phyloP scores from a whole-genome alignment of 495 filamentous ascomycete species.

The Lepidopterella palustris region DNA sequence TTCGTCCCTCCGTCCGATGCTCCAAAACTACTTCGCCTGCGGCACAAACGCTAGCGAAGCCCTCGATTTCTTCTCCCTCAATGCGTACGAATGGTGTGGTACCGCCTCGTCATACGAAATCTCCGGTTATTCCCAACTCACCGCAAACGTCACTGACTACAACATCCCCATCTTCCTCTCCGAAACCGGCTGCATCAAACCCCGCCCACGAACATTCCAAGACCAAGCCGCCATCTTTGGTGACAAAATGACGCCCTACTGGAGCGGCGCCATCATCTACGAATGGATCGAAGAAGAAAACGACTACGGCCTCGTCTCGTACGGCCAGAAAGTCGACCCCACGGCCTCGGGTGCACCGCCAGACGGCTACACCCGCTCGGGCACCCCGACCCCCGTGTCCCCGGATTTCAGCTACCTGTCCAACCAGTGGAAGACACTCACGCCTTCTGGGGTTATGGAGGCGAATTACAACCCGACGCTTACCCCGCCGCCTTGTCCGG shows the following conservation, averaged over 20 bases:
- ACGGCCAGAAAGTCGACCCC: constrained; percentile 51
- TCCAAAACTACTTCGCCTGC: constrained; percentile 85
- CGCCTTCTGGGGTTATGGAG: constrained; percentile 58
- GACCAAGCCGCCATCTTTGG: constrained; percentile 77
- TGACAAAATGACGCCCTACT: constrained; percentile 60
- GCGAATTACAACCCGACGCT: constrained; percentile 57
- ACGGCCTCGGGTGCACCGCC: constrained; percentile 46
- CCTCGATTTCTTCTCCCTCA: constrained; percentile 78
- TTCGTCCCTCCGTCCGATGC: constrained; percentile 68
- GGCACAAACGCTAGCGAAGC: constrained; percentile 58
- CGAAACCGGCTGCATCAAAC: constrained; percentile 48
- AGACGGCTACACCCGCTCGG: constrained; percentile 62
- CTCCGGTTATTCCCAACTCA: constrained; percentile 66
- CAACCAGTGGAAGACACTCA: constrained; percentile 66
- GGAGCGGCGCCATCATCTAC: constrained; percentile 81
- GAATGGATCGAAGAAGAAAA: constrained; percentile 88
- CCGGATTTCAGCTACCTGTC: constrained; percentile 77
- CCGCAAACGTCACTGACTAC: constrained; percentile 51
- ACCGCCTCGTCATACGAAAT: constrained; percentile 47
- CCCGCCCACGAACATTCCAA: constrained; percentile 60
- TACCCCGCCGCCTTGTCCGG: constrained; percentile 63
- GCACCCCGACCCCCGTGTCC: constrained; percentile 64
- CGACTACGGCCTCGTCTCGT: constrained; percentile 76
- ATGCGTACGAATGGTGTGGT: constrained; percentile 86
- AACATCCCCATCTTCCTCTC: constrained; percentile 58